Percentiles rank a stretch among this genome's conserved stretches.
Evolutionary conservation across 1,139 yeast species (phyloP).

Genomic region (Suhomyces guaymorum): DNA sequence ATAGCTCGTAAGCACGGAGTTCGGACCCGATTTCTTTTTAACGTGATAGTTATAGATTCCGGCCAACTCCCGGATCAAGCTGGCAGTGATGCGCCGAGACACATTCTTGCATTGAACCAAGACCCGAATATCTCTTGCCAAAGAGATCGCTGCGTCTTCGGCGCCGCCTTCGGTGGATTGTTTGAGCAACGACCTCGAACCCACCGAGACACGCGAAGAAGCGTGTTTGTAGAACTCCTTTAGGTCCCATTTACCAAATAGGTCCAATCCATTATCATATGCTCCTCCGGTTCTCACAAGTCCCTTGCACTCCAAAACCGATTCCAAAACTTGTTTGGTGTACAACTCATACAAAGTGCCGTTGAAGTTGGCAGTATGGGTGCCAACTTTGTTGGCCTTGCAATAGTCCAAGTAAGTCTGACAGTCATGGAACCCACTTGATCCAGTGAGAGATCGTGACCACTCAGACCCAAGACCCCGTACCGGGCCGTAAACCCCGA

Average conservation of each 20-base stretch:
- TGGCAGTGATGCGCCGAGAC: slow-evolving; percentile 49
- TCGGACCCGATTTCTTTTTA: slow-evolving; percentile 20
- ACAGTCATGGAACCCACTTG: slow-evolving; percentile 19
- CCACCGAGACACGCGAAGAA: no score
- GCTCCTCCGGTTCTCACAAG: slow-evolving; percentile 58
- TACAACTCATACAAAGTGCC: slow-evolving; percentile 73
- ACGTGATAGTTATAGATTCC: slow-evolving; percentile 55
- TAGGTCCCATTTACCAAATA: slow-evolving; percentile 62
- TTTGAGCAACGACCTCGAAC: slow-evolving; percentile 14
- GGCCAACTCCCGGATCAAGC: slow-evolving; percentile 55
- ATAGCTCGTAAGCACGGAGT: slow-evolving; percentile 24
- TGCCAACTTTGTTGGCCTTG: slow-evolving; percentile 21
- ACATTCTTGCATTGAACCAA: slow-evolving; percentile 63
- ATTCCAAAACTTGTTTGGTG: slow-evolving; percentile 47
- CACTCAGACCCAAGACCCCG: no score
- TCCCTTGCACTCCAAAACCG: slow-evolving; percentile 44
- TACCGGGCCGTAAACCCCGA: background rate
- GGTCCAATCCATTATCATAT: slow-evolving; percentile 72
- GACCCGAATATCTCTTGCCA: slow-evolving; percentile 32
- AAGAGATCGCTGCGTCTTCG: slow-evolving; percentile 17
- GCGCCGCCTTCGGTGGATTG: slow-evolving; percentile 8
- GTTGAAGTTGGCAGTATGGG: slow-evolving; percentile 51
- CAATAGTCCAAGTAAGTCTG: slow-evolving; percentile 36
- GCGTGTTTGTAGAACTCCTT: slow-evolving; percentile 27
- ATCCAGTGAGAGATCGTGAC: background rate